Conservation (phyloP, 2,329 filamentous ascomycete genomes). For the Hawksworthiomyces lignivorus region DNA sequence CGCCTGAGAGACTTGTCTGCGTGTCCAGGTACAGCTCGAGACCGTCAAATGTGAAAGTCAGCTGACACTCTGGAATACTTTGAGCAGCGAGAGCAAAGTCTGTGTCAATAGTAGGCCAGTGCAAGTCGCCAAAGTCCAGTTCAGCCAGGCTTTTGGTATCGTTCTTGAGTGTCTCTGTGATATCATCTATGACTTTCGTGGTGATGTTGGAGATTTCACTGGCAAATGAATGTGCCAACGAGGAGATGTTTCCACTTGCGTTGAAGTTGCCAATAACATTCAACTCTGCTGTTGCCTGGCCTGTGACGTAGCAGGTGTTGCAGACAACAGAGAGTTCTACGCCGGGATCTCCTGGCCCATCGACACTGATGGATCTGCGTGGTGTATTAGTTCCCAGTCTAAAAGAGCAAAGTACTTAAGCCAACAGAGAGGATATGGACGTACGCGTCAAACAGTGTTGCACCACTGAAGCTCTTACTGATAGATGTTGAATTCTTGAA, state of each 20-base stretch:
- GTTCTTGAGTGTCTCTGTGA: conserved; percentile 24
- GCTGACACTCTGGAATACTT: conserved; percentile 32
- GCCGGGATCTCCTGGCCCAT: background rate
- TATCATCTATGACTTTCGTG: background rate
- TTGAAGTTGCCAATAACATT: conserved; percentile 4
- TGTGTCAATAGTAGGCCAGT: conserved; percentile 22
- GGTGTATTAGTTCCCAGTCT: background rate
- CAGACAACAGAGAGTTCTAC: conserved; percentile 1
- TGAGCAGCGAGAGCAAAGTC: conserved; percentile 36
- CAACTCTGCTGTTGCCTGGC: conserved; percentile 3
- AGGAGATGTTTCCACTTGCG: background rate
- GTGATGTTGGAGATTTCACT: conserved; percentile 7
- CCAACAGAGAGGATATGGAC: background rate
- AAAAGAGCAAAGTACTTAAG: background rate
- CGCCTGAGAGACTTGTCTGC: conserved; percentile 32
- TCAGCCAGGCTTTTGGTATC: conserved; percentile 25
- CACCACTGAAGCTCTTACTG: conserved; percentile 10
- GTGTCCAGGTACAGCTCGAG: conserved; percentile 45
- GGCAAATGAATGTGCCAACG: background rate
- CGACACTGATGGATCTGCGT: background rate
- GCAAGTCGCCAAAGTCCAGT: conserved; percentile 6
- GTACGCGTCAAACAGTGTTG: conserved; percentile 7
- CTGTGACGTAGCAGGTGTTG: conserved; percentile 10
- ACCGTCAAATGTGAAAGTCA: conserved; percentile 41
- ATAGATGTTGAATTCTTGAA: conserved; percentile 8